phyloP scores from a whole-genome alignment of 352 stramenopile genomes.

The Pythium phragmiticola region DNA sequence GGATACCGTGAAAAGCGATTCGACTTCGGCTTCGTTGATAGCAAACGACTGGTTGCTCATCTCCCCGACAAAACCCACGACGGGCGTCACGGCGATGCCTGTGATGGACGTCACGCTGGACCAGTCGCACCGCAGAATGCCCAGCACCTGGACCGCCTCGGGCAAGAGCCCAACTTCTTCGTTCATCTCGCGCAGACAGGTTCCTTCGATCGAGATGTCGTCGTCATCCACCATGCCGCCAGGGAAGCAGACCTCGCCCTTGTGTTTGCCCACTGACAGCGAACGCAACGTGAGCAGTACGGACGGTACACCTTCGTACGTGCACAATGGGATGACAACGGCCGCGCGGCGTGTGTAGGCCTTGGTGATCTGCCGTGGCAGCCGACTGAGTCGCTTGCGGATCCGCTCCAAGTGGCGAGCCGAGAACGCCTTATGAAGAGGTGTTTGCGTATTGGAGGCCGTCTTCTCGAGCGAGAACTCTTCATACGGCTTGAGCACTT shows the following conservation, averaged over 20 bases:
- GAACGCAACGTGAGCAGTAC: constrained; percentile 96
- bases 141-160: constrained; percentile 89
- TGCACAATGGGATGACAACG: constrained; percentile 97
- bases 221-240: constrained; percentile 94
- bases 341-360: constrained; percentile 90
- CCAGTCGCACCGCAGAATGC: constrained; percentile 96
- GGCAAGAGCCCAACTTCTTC: constrained; percentile 94
- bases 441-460: constrained; percentile 33
- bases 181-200: constrained; percentile 97
- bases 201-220: constrained; percentile 93
- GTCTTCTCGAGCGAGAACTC: constrained; percentile 24
- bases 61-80: constrained; percentile 96
- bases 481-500: constrained; percentile 76
- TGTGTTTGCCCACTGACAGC: constrained; percentile 90
- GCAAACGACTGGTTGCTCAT: constrained; percentile 88
- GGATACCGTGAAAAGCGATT: constrained; percentile 95
- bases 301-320: constrained; percentile 93
- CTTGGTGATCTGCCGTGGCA: constrained; percentile 93
- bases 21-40: constrained; percentile 95
- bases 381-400: constrained; percentile 92
- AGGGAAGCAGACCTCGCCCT: constrained; percentile 96
- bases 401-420: constrained; percentile 90
- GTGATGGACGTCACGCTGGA: constrained; percentile 93
- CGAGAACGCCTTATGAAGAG: constrained; percentile 75
- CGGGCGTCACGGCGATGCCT: constrained; percentile 96